phyloP scores from a whole-genome alignment of 2,329 filamentous ascomycete genomes.

The Cercospora beticola region DNA sequence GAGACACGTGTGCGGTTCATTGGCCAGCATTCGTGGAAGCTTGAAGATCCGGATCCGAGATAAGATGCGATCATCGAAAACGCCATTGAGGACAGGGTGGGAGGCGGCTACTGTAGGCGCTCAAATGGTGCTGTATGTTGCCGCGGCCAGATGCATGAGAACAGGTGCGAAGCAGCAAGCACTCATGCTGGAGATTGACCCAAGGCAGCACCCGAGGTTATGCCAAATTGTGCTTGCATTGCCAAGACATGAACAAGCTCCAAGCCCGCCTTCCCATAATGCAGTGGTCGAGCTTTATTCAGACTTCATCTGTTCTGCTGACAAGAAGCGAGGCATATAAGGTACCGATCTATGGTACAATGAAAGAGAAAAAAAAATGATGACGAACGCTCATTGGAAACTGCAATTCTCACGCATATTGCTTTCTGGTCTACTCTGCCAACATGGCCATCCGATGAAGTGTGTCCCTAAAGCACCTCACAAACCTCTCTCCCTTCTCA shows the following conservation, averaged over 20 bases:
- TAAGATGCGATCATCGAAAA: not conserved
- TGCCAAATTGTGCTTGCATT: not conserved
- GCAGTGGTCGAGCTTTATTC: not conserved
- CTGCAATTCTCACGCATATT: not conserved
- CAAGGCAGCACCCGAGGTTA: not conserved
- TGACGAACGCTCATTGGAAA: not conserved
- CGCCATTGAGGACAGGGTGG: not conserved
- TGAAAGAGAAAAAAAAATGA: not conserved
- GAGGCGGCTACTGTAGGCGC: not conserved
- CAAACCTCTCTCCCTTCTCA: not conserved
- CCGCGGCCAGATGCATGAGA: not conserved
- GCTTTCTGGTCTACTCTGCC: not conserved
- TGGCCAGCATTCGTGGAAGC: slow-evolving; percentile 2
- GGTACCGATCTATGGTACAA: not conserved
- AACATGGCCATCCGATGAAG: not conserved
- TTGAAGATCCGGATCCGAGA: not conserved
- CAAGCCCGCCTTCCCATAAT: not conserved
- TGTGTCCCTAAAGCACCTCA: not conserved
- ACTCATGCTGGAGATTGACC: not conserved
- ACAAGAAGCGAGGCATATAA: not conserved
- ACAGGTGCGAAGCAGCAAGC: not conserved
- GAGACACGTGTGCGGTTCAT: slow-evolving; percentile 4
- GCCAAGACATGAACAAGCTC: not conserved
- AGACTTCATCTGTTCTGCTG: not conserved
- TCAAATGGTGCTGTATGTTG: not conserved